phyloP scores from a whole-genome alignment of 129 eudicot genomes.

The Pittosporum tobira region DNA sequence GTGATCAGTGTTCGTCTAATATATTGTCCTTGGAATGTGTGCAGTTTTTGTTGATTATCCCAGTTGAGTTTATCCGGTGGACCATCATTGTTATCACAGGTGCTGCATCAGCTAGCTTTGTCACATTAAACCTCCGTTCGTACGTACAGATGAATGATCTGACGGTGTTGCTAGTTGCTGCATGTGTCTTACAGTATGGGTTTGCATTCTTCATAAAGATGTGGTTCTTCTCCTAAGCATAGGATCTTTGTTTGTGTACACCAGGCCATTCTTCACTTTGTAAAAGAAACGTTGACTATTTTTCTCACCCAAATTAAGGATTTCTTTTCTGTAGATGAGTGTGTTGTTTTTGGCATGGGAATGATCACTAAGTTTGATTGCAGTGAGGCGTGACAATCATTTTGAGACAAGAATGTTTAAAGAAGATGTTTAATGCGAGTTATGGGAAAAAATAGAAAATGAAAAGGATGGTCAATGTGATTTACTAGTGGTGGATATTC shows the following conservation, averaged over 20 bases:
- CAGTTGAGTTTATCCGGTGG: constrained; percentile 54
- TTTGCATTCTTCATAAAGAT: constrained; percentile 82
- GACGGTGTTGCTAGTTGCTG: constrained; percentile 58
- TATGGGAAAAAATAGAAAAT: too few species aligned
- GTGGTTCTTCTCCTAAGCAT: constrained; percentile 60
- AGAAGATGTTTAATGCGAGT: neutral
- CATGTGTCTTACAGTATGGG: constrained; percentile 67
- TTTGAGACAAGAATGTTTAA: neutral
- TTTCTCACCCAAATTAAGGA: neutral
- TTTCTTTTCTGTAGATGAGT: neutral
- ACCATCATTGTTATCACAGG: constrained; percentile 58
- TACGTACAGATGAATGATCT: constrained; percentile 58
- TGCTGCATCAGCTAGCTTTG: constrained; percentile 80
- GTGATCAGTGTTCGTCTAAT: neutral
- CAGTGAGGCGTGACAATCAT: neutral
- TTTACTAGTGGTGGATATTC: too few species aligned
- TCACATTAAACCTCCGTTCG: constrained; percentile 62
- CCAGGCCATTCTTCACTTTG: neutral
- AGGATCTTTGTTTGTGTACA: neutral
- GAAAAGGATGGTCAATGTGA: too few species aligned
- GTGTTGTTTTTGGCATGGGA: neutral
- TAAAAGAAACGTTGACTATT: neutral
- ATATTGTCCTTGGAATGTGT: constrained; percentile 10
- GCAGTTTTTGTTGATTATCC: constrained; percentile 79
- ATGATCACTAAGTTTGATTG: neutral